Evolutionary conservation across 306 rosid genomes (phyloP).

Genomic region (Canavalia gladiata): DNA sequence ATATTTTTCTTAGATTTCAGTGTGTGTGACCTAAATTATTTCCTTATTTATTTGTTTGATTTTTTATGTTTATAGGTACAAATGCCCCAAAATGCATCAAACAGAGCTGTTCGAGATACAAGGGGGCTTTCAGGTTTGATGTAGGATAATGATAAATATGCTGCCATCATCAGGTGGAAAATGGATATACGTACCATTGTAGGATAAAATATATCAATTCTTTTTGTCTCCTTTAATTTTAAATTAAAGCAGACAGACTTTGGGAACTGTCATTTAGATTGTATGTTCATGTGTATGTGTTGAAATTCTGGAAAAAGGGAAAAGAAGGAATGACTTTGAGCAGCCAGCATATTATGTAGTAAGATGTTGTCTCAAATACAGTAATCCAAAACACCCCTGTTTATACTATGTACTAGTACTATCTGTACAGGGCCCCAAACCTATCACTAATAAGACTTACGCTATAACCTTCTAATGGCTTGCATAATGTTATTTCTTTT

Average conservation of each 20-base stretch:
- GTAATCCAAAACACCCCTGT: neutral
- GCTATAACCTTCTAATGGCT: neutral
- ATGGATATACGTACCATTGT: neutral
- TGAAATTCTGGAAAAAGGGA: conserved; percentile 20
- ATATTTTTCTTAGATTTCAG: conserved; percentile 37
- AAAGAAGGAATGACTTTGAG: neutral
- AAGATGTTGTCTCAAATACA: conserved; percentile 12
- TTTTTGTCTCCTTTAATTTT: conserved; percentile 8
- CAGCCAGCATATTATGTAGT: conserved; percentile 13
- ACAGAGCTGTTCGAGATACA: conserved; percentile 78
- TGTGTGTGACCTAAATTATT: conserved; percentile 24
- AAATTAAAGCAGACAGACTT: neutral
- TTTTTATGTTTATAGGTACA: conserved; percentile 66
- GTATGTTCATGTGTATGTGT: neutral
- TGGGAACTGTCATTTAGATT: conserved; percentile 26
- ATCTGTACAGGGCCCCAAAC: neutral
- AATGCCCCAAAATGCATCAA: conserved; percentile 96
- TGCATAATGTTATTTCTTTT: conserved; percentile 2
- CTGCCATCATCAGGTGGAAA: conserved; percentile 28
- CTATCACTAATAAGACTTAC: neutral
- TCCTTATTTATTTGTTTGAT: conserved; percentile 2
- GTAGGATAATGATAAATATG: conserved; percentile 36
- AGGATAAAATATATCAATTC: conserved; percentile 30
- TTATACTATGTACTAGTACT: neutral
- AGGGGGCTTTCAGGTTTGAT: conserved; percentile 90